Percentiles rank a stretch among this genome's conserved stretches.
These are phyloP conservation scores for Ambrosiella xylebori DNA, from an alignment of 2,329 filamentous ascomycete genomes.

Conservation along the genomic window DNA sequence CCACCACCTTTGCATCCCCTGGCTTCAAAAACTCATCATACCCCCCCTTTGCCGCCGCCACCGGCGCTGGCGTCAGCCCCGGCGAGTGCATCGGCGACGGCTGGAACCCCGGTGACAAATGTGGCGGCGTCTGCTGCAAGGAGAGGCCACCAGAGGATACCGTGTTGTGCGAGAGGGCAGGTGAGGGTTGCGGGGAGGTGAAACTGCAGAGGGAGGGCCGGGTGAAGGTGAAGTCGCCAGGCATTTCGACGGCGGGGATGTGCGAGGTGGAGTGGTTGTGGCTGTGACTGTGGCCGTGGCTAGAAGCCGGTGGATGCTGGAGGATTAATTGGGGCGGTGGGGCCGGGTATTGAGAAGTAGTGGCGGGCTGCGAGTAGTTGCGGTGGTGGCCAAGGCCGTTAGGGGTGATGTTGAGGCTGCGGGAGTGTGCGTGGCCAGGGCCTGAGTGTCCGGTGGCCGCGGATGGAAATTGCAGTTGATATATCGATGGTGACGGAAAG, in stretches of 20 bases:
- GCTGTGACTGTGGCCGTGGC: not conserved
- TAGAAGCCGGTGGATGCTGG: not conserved
- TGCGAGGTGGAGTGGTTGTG: not conserved
- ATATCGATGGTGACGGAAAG: not conserved
- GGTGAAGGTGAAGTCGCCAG: not conserved
- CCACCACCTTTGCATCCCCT: not conserved
- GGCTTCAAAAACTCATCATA: not conserved
- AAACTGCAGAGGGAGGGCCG: not conserved
- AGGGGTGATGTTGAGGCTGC: not conserved
- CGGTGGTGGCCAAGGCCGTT: not conserved
- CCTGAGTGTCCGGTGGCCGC: not conserved
- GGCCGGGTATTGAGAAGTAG: not conserved
- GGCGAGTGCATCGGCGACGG: conserved; percentile 4
- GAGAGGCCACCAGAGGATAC: not conserved
- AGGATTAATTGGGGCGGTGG: not conserved
- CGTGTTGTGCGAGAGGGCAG: not conserved
- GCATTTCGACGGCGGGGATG: not conserved
- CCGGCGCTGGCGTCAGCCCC: not conserved
- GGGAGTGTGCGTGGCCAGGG: not conserved
- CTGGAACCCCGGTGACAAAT: not conserved
- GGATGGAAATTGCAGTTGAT: not conserved
- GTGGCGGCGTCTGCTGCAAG: conserved; percentile 1
- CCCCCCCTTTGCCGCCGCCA: not conserved
- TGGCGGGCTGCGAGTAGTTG: not conserved
- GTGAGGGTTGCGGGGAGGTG: not conserved